A percentile compares a stretch with the other conserved stretches of the same genome.
These are phyloP conservation scores for Cystobasidium pallidum DNA, from an alignment of 1,284 basidiomycete genomes.

Conservation along the genomic window DNA sequence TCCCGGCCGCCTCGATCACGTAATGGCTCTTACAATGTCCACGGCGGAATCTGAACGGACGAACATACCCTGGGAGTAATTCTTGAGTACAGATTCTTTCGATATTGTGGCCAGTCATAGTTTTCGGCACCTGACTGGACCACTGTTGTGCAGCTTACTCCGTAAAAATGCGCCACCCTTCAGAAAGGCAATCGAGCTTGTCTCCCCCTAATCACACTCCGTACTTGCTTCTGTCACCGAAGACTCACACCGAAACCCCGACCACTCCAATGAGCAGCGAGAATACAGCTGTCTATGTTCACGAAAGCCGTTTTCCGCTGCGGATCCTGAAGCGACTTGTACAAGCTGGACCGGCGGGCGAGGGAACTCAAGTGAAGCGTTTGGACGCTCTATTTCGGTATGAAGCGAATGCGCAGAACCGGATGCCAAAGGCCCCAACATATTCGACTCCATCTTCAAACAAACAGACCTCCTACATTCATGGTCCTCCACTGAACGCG, in stretches of 20 bases:
- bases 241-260: no score
- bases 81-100: no score
- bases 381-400: conserved; percentile 39
- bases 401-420: conserved; percentile 11
- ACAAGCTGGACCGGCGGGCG: conserved; percentile 7
- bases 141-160: no score
- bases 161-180: no score
- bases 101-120: no score
- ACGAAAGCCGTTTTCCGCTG: conserved; percentile 36
- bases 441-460: neutral
- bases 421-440: neutral
- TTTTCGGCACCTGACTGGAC: no score
- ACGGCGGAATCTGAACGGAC: no score
- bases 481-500: neutral
- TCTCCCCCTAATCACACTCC: conserved; percentile 12
- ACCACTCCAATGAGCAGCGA: conserved; percentile 18
- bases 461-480: neutral
- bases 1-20: no score
- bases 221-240: neutral
- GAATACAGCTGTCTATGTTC: conserved; percentile 27
- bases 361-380: conserved; percentile 23
- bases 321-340: conserved; percentile 36
- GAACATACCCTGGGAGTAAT: no score
- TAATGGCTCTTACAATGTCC: no score
- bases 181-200: conserved; percentile 17